Evolutionary conservation across 2,329 filamentous ascomycete genomes (phyloP), one percentile per base, ranked within the genome.

Genomic region (Colletotrichum godetiae): DNA sequence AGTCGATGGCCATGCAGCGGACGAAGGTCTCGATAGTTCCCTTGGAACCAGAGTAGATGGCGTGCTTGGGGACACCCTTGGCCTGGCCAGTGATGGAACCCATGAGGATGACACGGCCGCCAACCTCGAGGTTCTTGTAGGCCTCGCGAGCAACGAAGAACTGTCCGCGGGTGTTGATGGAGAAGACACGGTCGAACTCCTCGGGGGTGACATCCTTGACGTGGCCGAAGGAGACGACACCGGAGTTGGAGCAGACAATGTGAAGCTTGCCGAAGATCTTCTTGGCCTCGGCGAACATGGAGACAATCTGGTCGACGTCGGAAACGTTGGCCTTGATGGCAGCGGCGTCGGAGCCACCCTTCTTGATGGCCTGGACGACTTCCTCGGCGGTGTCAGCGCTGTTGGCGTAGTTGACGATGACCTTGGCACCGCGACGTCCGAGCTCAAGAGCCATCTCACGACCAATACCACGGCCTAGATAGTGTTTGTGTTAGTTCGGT

Each of bases 11-110:
- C 83, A 95, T 93, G 77, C 89, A 91, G 81, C 93, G 92, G 76
- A 93, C 92, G 82, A 95, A 94, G 12, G 92, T 92, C 83, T 94
- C 93, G 74, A 95, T 92, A 49, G 93, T 91, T 77, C 92, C 93
- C 87, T 95, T 95, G 81, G 88, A 91, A 15, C 90, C 92, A 27
- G 92, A 93, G 86, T 95, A 95, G 60, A 95, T 87, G 15, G 91
- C 88, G 81, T 95, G 93, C 79, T 91, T 90, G 74, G 91, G 91
- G 22, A 95, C 92, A 61, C 89, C 92, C 80, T 90, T 88, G 70
- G 83, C 92, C 85, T 92, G 82, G 80, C 92, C 82, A 0, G 92
- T 92, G 81, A 94, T 94, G 72, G 89, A 92, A 35, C 88, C 90
- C 90, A 93, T 95, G 76, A 95, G 86, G 82, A 95, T 92, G 77